Evolutionary conservation across 2,329 filamentous ascomycete species (phyloP).

Genomic region (Zalaria obscura): DNA sequence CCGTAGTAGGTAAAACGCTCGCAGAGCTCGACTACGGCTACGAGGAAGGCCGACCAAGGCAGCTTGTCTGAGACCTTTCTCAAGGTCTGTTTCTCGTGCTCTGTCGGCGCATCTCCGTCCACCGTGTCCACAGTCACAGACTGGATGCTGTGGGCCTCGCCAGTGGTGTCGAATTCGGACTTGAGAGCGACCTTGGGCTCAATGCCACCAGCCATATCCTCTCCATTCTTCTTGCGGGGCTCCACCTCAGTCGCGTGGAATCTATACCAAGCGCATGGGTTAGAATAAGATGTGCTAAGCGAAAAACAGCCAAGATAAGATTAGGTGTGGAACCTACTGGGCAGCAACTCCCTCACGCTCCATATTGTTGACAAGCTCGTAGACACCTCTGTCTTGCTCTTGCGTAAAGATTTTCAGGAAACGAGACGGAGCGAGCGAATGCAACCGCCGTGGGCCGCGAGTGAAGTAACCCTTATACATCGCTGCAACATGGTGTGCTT

Average conservation of each 20-base stretch:
- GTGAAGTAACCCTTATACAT: no score
- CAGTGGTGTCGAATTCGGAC: background rate
- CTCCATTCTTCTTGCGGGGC: slow-evolving; percentile 1
- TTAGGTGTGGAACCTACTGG: background rate
- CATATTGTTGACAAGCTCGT: background rate
- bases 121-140: background rate
- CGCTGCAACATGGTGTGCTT: no score
- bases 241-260: slow-evolving; percentile 5
- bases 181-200: background rate
- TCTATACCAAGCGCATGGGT: background rate
- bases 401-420: no score
- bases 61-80: slow-evolving; percentile 32
- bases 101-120: slow-evolving; percentile 24
- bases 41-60: slow-evolving; percentile 31
- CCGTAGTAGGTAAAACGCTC: slow-evolving; percentile 33
- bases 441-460: no score
- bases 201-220: slow-evolving; percentile 5
- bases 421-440: no score
- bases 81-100: slow-evolving; percentile 27
- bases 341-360: background rate
- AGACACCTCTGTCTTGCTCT: background rate
- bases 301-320: background rate
- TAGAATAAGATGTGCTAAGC: background rate
- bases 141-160: background rate
- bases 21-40: slow-evolving; percentile 35